phyloP scores from a whole-genome alignment of 116 monocot genomes.

The Zostera marina region DNA sequence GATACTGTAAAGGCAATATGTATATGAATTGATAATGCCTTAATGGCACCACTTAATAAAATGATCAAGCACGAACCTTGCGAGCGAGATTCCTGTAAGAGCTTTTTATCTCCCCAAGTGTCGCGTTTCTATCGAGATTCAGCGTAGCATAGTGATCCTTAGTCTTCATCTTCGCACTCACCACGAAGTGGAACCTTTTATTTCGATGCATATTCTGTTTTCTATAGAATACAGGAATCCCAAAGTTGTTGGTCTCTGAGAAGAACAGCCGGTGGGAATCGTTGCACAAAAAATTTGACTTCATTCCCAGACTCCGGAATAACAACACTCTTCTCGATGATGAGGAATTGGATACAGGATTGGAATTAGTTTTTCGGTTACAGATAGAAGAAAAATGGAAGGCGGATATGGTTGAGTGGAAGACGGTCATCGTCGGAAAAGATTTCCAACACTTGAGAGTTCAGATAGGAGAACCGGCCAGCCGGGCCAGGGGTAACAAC shows the following conservation, averaged over 20 bases:
- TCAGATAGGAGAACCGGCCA: background rate
- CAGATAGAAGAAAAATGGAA: background rate
- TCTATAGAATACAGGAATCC: background rate
- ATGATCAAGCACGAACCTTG: conserved; percentile 24
- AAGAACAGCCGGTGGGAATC: background rate
- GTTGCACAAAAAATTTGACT: background rate
- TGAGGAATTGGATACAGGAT: background rate
- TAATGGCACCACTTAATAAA: background rate
- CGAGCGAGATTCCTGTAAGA: conserved; percentile 80
- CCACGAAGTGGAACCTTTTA: background rate
- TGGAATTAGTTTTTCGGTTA: background rate
- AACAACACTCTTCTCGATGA: background rate
- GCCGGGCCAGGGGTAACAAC: too few species aligned
- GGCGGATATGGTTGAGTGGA: background rate
- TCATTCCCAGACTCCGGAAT: background rate
- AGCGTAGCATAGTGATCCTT: conserved; percentile 66
- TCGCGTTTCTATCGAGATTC: conserved; percentile 55
- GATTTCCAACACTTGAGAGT: background rate
- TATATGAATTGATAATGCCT: conserved; percentile 1
- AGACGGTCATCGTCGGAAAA: conserved; percentile 3
- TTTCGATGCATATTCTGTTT: background rate
- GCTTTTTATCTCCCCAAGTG: conserved; percentile 72
- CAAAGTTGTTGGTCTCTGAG: background rate
- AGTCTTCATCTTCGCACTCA: conserved; percentile 20
- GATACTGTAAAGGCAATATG: conserved; percentile 42